phyloP scores from a whole-genome alignment of 129 eudicot genomes.

The Arctium lappa region DNA sequence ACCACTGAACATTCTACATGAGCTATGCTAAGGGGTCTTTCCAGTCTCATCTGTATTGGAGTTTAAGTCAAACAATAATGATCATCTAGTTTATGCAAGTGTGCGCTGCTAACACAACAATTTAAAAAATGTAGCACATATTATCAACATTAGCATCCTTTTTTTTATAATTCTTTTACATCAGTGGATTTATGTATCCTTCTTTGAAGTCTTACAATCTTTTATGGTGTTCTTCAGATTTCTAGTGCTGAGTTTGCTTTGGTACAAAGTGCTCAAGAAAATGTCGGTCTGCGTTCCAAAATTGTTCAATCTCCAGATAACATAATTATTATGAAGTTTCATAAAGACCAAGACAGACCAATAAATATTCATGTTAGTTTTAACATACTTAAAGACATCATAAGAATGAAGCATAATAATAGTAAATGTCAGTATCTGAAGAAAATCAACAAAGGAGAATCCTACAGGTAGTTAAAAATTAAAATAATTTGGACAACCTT shows the following conservation, averaged over 20 bases:
- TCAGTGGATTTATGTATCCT: neutral
- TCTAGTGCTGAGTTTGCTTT: too few relatives aligned
- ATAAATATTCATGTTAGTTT: neutral
- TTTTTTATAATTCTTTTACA: neutral
- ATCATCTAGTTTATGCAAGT: neutral
- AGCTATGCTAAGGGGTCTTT: neutral
- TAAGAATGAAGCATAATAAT: neutral
- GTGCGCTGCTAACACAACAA: neutral
- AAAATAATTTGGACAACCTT: neutral
- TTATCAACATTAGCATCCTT: neutral
- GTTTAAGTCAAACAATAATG: neutral
- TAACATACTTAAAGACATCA: neutral
- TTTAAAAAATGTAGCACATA: neutral
- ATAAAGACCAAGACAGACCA: neutral
- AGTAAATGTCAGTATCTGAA: neutral
- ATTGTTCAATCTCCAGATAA: neutral
- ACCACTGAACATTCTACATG: neutral
- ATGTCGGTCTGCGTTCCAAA: too few relatives aligned
- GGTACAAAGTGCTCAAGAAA: too few relatives aligned
- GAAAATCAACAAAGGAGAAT: neutral
- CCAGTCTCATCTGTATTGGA: neutral
- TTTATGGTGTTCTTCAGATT: too few relatives aligned
- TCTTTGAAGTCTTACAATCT: too few relatives aligned
- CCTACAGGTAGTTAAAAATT: neutral
- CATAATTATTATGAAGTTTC: neutral